phyloP scores from a whole-genome alignment of 768 basidiomycete species.

The Phanerochaete sordida region DNA sequence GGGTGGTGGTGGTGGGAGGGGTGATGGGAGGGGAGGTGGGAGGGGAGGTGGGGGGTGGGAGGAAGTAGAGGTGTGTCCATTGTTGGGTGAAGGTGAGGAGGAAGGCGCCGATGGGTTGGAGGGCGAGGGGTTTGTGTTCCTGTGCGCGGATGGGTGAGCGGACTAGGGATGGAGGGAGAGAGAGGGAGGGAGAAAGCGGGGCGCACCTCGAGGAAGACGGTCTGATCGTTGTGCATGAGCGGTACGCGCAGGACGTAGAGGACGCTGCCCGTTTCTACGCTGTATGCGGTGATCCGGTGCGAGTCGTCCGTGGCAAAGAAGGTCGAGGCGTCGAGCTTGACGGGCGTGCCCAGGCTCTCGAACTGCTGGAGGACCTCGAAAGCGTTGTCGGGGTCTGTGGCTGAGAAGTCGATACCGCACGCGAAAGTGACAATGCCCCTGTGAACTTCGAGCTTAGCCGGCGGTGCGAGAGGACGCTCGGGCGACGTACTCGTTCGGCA shows the following conservation, averaged over 20 bases:
- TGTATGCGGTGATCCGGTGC: neutral
- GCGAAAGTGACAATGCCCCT: neutral
- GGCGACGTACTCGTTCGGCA: neutral
- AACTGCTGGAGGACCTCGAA: neutral
- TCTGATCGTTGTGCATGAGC: slow-evolving; percentile 5
- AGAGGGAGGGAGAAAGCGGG: too few species aligned
- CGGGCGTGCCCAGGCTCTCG: neutral
- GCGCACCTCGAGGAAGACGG: slow-evolving; percentile 5
- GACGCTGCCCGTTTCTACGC: slow-evolving; percentile 1
- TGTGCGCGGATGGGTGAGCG: slow-evolving; percentile 8
- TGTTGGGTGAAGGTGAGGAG: slow-evolving; percentile 41
- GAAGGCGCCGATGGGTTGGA: slow-evolving; percentile 39
- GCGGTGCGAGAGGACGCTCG: neutral
- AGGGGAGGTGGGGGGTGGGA: too few species aligned
- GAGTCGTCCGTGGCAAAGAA: slow-evolving; percentile 9
- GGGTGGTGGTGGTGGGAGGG: too few species aligned
- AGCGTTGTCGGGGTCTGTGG: neutral
- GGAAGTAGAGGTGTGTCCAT: slow-evolving; percentile 25
- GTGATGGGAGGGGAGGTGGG: too few species aligned
- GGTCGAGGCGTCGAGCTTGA: neutral
- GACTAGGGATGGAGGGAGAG: too few species aligned
- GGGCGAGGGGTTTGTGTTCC: slow-evolving; percentile 39
- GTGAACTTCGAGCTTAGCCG: neutral
- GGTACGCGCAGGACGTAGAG: slow-evolving; percentile 7
- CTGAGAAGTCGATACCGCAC: neutral